A percentile compares a stretch with the other conserved stretches of the same genome.
Evolutionary conservation across 2,329 filamentous ascomycete genomes (phyloP).

Genomic region (Penicillium hordei): DNA sequence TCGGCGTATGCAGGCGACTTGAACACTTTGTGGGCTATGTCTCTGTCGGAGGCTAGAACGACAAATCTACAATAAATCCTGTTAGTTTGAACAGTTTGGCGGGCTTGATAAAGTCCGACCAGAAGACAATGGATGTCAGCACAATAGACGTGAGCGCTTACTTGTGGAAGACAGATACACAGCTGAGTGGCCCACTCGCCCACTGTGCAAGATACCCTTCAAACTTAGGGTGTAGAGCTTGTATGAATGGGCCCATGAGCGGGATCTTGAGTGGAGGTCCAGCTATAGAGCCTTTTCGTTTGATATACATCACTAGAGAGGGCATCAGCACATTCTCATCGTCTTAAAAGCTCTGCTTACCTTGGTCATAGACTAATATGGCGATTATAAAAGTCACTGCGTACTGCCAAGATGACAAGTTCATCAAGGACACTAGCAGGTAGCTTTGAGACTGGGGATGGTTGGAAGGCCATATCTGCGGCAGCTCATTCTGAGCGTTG

Average conservation of each 20-base stretch:
- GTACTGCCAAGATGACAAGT: conserved; percentile 45
- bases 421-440: background rate
- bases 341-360: conserved; percentile 51
- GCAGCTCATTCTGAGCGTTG: conserved; percentile 6
- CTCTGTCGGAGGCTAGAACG: conserved; percentile 84
- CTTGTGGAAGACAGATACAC: conserved; percentile 96
- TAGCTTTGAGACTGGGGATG: background rate
- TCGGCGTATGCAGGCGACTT: conserved; percentile 83
- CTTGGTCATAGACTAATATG: conserved; percentile 76
- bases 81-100: background rate
- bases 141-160: conserved; percentile 43
- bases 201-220: conserved; percentile 82
- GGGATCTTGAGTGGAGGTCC: conserved; percentile 71
- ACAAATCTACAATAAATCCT: conserved; percentile 64
- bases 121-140: background rate
- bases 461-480: conserved; percentile 9
- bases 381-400: conserved; percentile 59
- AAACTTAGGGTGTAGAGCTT: conserved; percentile 83
- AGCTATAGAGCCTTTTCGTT: conserved; percentile 68
- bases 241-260: conserved; percentile 81
- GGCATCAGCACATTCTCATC: background rate
- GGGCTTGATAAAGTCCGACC: background rate
- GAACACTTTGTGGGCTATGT: conserved; percentile 87
- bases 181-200: conserved; percentile 82
- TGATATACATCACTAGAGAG: conserved; percentile 63